These are phyloP conservation scores for Echites panduratus DNA, from an alignment of 257 asterid genomes.

Conservation along the genomic window DNA sequence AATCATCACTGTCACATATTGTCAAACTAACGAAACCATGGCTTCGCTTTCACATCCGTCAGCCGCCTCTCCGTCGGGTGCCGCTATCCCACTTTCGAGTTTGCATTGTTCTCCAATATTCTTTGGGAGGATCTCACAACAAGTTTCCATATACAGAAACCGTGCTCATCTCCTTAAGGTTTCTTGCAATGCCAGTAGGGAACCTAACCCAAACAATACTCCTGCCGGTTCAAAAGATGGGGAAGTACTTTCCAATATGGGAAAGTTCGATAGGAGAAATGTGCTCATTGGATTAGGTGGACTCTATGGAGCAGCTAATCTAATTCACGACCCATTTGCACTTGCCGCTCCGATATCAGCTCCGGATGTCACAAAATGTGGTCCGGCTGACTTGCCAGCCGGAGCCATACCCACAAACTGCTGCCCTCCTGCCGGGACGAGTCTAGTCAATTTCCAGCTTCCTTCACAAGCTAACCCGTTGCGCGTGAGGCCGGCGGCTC, in stretches of 20 bases:
- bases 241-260: constrained; percentile 1
- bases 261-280: constrained; percentile 47
- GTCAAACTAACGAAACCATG: constrained; percentile 29
- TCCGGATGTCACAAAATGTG: constrained; percentile 71
- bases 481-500: constrained; percentile 76
- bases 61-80: constrained; percentile 15
- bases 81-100: constrained; percentile 23
- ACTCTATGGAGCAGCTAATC: constrained; percentile 54
- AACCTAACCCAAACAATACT: constrained; percentile 12
- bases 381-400: constrained; percentile 57
- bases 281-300: constrained; percentile 65
- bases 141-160: constrained; percentile 15
- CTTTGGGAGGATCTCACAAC: constrained; percentile 22
- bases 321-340: constrained; percentile 42
- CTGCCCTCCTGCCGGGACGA: constrained; percentile 51
- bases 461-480: constrained; percentile 35
- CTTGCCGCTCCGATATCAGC: constrained; percentile 52
- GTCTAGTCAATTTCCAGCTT: constrained; percentile 42
- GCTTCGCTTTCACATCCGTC: constrained; percentile 34
- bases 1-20: background rate
- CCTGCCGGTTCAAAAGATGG: constrained; percentile 13
- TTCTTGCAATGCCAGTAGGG: constrained; percentile 42
- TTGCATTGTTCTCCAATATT: constrained; percentile 14
- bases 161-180: constrained; percentile 23
- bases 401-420: constrained; percentile 60